A percentile compares a stretch with the other conserved stretches of the same genome.
phyloP scores from a whole-genome alignment of 1,284 basidiomycete species.

The Sporisorium iseilematis-ciliati region DNA sequence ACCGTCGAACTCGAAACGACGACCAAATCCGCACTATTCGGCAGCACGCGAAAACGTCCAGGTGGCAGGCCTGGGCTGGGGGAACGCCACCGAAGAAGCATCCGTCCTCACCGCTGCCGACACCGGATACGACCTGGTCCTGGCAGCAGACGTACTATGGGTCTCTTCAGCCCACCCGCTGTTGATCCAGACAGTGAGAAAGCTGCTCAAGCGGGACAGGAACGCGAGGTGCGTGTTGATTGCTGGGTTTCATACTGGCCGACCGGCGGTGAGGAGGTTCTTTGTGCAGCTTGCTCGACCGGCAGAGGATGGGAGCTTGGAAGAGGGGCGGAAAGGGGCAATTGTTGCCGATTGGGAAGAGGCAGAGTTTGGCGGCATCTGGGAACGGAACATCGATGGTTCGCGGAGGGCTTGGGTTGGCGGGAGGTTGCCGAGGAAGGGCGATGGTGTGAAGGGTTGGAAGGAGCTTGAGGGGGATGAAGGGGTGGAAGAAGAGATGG shows the following conservation, averaged over 20 bases:
- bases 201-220: conserved; percentile 38
- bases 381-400: conserved; percentile 55
- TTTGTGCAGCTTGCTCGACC: conserved; percentile 35
- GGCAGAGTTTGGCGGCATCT: conserved; percentile 43
- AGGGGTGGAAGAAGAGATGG: conserved; percentile 59
- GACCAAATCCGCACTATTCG: conserved; percentile 9
- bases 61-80: conserved; percentile 49
- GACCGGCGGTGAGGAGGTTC: conserved; percentile 61
- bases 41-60: conserved; percentile 18
- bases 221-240: conserved; percentile 54
- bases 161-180: conserved; percentile 61
- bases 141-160: conserved; percentile 67
- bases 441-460: conserved; percentile 8
- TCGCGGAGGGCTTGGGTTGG: conserved; percentile 33
- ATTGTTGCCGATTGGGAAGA: conserved; percentile 54
- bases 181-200: conserved; percentile 57
- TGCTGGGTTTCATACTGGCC: conserved; percentile 65
- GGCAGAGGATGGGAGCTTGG: conserved; percentile 12
- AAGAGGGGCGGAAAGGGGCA: conserved; percentile 13
- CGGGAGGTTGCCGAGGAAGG: conserved; percentile 19
- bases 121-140: conserved; percentile 45
- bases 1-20: not conserved
- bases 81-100: conserved; percentile 26
- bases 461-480: not conserved
- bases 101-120: conserved; percentile 2